Base-by-base conservation (phyloP, 2,329 filamentous ascomycete genomes). In the Phyllosticta citrichinensis region DNA sequence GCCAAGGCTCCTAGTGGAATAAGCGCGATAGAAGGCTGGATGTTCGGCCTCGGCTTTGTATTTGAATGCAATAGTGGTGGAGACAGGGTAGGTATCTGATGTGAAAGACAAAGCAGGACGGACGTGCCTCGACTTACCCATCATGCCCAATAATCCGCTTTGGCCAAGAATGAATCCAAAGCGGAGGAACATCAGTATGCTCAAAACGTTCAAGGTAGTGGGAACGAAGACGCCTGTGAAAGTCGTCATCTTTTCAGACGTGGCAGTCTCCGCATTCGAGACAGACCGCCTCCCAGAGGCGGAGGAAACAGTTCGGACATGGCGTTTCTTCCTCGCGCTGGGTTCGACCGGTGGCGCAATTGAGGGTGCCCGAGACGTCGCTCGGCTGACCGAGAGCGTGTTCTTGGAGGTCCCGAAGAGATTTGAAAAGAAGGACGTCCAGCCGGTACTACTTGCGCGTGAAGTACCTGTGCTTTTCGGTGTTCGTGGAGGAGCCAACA, bases 111-210 rank as follows among this genome's bases (percentile, higher is more conserved):
- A 52, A 57, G 24, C 33, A 61, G 35, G 24, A 2, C 25, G 10
- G 12, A 12, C 20, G 5, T 19, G 17, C 6, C 6, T n/a, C n/a
- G 51, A 70, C 79, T 72, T 77, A 89, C 88, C 87, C 70, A 95
- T 77, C 73, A 91, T 94, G 56, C 89, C 91, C 52, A 93, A 65
- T 53, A 95, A 78, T 22, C 91, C 91, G 64, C 87, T 82, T 70
- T 93, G 87, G 9, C 90, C 91, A 22, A 95, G 79, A 62, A 96
- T 89, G 67, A 91, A 86, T 22, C 91, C 90, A 72, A 96, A 96
- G 22, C 91, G 84, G 67, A 96, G 79, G 75, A 96, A 96, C 89
- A 96, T 95, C 64, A 96, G 81, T 73, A 96, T 95, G 67, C 89
- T 93, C 65, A 95, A 77, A 52, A 96, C 91, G 73, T 94, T 96